Base-by-base conservation (phyloP, 2,329 filamentous ascomycete species). In the Daldinia sp. region DNA sequence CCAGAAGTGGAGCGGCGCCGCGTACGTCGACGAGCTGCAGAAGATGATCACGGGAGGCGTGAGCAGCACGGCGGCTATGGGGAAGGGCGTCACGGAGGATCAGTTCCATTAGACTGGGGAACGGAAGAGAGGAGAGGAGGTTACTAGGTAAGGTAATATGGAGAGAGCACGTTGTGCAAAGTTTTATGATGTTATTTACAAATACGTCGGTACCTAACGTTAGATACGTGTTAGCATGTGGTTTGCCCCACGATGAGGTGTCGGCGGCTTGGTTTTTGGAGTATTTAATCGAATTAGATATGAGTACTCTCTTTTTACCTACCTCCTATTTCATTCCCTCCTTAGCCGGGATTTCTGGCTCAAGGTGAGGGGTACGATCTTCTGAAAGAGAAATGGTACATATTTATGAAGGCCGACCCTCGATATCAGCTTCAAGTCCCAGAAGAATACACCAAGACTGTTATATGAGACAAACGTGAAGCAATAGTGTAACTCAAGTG, bases 41-140 rank as follows among this genome's bases (percentile, higher is more conserved):
- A 97, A 97, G 88, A 98, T 99, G 94, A 93, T 99, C 37, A 94
- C 90, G 4, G 96, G 96, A 1, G 96, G 96, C 72, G 90, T 98
- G 63, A 94, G 90, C 80, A 94, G 90, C 71, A 98, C 95, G 1
- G 93, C 93, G 68, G 96, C 96, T 20, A 99, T 99, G 96, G 96
- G 95, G 37, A 93, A 94, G 84, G 96, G 96, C 67, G 96, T 99
- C 66, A 99, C 96, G 0, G 96, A 99, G 85, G 94, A 98, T 77
- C 96, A 99, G 83, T 99, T 99, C 81, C 91, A 94, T 69, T 85
- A 63, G 10, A 23, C n/a, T 26, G 28, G 9, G 23, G 37, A 37
- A 6, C 4, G n/a, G 3, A 7, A 7, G 28, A 26, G 33, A 35
- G 33, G 6, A 35, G 33, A 1, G 33, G 9, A 2, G 33, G 4